Percentiles rank a stretch among this genome's conserved stretches.
These are phyloP conservation scores for Penicillium bialowiezense DNA, from an alignment of 495 filamentous ascomycete species.

Conservation along the genomic window DNA sequence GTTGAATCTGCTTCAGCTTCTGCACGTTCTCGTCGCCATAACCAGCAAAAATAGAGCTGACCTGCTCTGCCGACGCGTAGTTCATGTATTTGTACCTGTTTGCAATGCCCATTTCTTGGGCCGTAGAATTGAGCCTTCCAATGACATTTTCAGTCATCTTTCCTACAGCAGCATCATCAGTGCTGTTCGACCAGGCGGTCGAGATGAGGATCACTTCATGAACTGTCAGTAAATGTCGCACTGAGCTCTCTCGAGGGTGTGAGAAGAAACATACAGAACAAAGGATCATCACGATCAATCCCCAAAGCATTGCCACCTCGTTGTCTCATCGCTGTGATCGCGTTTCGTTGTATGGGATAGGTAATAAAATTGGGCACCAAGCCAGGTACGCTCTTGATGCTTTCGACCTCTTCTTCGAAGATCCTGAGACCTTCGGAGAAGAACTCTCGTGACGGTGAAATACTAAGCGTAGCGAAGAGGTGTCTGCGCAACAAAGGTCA, in stretches of 20 bases:
- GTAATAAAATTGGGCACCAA: constrained; percentile 13
- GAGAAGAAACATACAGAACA: constrained; percentile 17
- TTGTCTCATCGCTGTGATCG: constrained; percentile 13
- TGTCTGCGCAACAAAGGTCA: constrained; percentile 6
- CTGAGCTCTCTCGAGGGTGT: no score
- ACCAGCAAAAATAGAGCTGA: constrained; percentile 5
- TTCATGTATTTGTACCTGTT: constrained; percentile 19
- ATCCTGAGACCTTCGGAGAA: constrained; percentile 10
- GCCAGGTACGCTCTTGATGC: constrained; percentile 8
- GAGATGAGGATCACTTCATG: constrained; percentile 10
- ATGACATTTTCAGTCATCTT: constrained; percentile 13
- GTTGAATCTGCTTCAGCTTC: constrained; percentile 12
- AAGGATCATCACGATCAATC: constrained; percentile 15
- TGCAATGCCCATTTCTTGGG: constrained; percentile 8
- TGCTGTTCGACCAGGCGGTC: constrained; percentile 1
- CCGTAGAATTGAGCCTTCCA: constrained; percentile 1
- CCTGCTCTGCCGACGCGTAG: constrained; percentile 12
- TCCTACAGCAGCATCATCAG: constrained; percentile 7
- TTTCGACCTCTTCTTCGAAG: constrained; percentile 7
- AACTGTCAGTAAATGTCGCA: not conserved
- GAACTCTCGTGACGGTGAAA: constrained; percentile 4
- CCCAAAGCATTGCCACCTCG: constrained; percentile 29
- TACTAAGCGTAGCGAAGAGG: constrained; percentile 13
- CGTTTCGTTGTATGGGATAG: constrained; percentile 11
- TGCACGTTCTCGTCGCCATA: constrained; percentile 14